Conservation (phyloP, 306 rosid species). For the Rosa persica region DNA sequence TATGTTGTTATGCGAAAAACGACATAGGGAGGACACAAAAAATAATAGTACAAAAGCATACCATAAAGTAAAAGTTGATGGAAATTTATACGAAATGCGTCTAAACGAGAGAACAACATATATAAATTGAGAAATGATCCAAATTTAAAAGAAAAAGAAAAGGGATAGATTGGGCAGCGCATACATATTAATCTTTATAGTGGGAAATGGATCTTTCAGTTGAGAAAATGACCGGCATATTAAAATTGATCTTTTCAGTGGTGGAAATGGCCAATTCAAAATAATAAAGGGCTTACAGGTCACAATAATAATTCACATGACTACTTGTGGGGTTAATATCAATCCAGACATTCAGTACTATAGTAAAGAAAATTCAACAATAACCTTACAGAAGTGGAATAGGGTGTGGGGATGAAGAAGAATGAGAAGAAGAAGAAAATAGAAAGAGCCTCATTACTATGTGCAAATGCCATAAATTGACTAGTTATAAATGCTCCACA, state of each 20-base stretch:
- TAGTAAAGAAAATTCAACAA: neutral
- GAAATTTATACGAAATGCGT: no score
- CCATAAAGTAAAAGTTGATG: no score
- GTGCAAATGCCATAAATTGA: constrained; percentile 4
- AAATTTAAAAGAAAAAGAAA: neutral
- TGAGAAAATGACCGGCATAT: constrained; percentile 17
- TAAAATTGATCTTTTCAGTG: constrained; percentile 1
- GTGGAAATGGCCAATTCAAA: constrained; percentile 16
- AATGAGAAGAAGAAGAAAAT: neutral
- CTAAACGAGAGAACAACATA: no score
- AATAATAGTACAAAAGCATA: no score
- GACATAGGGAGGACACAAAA: no score
- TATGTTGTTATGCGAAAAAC: no score
- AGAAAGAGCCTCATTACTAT: neutral
- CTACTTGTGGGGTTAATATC: neutral
- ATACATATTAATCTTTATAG: neutral
- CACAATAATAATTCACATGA: neutral
- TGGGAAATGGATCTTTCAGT: neutral
- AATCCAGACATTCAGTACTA: neutral
- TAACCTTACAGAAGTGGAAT: neutral
- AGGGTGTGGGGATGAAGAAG: neutral
- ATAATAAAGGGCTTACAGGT: neutral
- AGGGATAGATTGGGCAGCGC: neutral
- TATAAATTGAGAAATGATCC: neutral
- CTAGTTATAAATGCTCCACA: neutral